Evolutionary conservation across 306 rosid species (phyloP).

Genomic region (Acacia confusa): DNA sequence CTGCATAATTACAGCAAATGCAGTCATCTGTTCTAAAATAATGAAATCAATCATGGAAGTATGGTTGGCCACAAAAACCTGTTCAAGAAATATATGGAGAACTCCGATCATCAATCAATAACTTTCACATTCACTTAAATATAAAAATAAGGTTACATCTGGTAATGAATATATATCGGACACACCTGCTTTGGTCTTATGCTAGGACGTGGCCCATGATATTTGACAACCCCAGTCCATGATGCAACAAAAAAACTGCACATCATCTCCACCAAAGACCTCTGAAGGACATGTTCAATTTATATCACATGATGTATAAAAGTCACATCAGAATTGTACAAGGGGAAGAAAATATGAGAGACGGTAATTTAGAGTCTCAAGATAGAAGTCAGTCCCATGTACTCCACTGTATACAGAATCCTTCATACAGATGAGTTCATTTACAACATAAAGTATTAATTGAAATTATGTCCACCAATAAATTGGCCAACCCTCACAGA

Average conservation of each 20-base stretch:
- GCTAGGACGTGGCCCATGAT: constrained; percentile 90
- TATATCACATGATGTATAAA: neutral
- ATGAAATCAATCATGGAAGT: constrained; percentile 94
- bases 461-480: neutral
- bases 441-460: neutral
- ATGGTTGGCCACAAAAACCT: constrained; percentile 91
- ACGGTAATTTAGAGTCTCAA: neutral
- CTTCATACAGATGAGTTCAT: neutral
- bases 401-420: neutral
- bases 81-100: constrained; percentile 32
- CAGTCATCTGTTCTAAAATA: constrained; percentile 88
- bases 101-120: constrained; percentile 10
- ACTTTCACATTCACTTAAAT: constrained; percentile 15
- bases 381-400: neutral
- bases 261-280: constrained; percentile 81
- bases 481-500: constrained; percentile 9
- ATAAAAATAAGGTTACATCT: constrained; percentile 11
- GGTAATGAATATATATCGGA: neutral
- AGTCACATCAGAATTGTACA: neutral
- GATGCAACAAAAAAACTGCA: constrained; percentile 92
- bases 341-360: neutral
- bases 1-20: constrained; percentile 93
- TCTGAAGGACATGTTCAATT: constrained; percentile 46
- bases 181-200: constrained; percentile 70
- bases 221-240: constrained; percentile 93